These are phyloP conservation scores for Cladosporium halotolerans DNA, from an alignment of 2,329 filamentous ascomycete genomes.

Conservation along the genomic window DNA sequence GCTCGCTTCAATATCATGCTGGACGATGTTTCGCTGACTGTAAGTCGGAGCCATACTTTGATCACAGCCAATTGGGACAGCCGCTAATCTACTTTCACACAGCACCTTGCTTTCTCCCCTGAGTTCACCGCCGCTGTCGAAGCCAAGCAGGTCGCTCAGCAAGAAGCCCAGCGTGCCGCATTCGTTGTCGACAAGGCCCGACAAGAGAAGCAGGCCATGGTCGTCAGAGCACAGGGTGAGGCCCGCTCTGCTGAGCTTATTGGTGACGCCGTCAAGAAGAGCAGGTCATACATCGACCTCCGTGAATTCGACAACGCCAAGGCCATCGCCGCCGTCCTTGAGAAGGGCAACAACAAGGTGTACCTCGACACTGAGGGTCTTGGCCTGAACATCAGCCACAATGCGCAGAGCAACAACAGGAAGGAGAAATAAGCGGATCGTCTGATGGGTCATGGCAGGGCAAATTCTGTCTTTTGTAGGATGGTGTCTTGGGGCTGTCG, in stretches of 20 bases:
- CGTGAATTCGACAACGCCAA: conserved; percentile 97
- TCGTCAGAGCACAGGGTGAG: conserved; percentile 98
- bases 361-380: conserved; percentile 87
- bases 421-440: conserved; percentile 7
- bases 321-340: conserved; percentile 77
- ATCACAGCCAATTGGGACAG: not conserved
- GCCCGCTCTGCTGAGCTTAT: conserved; percentile 96
- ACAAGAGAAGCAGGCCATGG: conserved; percentile 98
- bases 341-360: conserved; percentile 88
- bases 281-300: conserved; percentile 89
- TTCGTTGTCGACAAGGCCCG: conserved; percentile 98
- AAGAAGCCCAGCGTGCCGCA: conserved; percentile 93
- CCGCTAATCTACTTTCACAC: conserved; percentile 8
- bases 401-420: conserved; percentile 10
- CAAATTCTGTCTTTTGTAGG: not conserved
- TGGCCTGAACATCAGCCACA: conserved; percentile 70
- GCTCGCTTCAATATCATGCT: conserved; percentile 95
- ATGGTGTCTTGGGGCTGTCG: not conserved
- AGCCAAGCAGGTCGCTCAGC: conserved; percentile 66
- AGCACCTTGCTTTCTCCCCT: conserved; percentile 64
- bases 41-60: conserved; percentile 14
- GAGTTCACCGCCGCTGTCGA: conserved; percentile 65
- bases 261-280: conserved; percentile 99
- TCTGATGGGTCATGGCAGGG: not conserved
- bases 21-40: conserved; percentile 91